Percentiles rank a stretch among this genome's conserved stretches.
These are phyloP conservation scores for Sphaceloma murrayae DNA, from an alignment of 2,329 filamentous ascomycete genomes.

Conservation along the genomic window DNA sequence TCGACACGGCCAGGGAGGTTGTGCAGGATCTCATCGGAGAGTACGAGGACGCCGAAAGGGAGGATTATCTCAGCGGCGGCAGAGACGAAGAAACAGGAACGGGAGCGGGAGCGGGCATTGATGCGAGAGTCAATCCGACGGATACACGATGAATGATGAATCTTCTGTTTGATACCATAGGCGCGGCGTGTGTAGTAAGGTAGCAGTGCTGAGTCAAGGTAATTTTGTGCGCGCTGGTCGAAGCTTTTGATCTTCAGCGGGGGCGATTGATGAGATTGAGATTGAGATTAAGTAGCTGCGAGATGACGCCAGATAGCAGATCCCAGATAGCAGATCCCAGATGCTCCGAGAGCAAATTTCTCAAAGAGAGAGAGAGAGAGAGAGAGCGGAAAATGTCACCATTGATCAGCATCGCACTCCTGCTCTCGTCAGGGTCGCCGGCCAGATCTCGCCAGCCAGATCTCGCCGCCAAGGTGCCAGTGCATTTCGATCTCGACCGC, in stretches of 20 bases:
- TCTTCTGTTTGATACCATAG: constrained; percentile 11
- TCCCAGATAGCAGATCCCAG: neutral
- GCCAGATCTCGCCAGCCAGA: too few relatives aligned
- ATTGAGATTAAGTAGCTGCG: constrained; percentile 12
- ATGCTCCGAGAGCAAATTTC: too few relatives aligned
- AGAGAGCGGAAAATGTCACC: too few relatives aligned
- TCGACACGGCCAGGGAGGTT: constrained; percentile 87
- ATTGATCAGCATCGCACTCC: too few relatives aligned
- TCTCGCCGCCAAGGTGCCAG: constrained; percentile 5
- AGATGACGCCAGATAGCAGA: constrained; percentile 15
- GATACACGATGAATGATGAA: constrained; percentile 13
- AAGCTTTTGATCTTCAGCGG: constrained; percentile 13
- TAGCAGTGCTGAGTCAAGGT: neutral
- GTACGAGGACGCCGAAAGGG: constrained; percentile 89
- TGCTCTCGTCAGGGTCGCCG: too few relatives aligned
- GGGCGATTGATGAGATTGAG: constrained; percentile 8
- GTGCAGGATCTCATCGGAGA: constrained; percentile 85
- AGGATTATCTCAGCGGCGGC: constrained; percentile 71
- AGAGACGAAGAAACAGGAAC: constrained; percentile 25
- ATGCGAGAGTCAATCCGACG: constrained; percentile 22
- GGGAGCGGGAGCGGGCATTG: too few relatives aligned
- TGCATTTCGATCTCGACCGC: constrained; percentile 3
- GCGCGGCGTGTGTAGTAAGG: neutral
- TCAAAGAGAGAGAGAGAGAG: too few relatives aligned
- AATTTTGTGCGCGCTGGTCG: neutral